phyloP scores from a whole-genome alignment of 768 basidiomycete genomes.

The Amanita phalloides region DNA sequence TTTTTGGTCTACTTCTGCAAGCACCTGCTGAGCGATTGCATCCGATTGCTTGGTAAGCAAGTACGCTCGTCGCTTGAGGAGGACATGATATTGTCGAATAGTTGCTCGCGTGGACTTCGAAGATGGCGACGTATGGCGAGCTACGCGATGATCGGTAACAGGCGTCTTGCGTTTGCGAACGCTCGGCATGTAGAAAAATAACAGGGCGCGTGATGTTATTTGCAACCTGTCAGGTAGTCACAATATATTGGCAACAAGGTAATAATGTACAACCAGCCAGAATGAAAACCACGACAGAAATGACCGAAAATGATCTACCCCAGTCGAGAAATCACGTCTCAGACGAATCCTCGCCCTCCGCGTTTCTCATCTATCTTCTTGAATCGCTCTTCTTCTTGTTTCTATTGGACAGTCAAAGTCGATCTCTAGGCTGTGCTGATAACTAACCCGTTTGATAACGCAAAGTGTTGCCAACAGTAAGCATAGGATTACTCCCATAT shows the following conservation, averaged over 20 bases:
- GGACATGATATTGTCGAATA: slow-evolving; percentile 74
- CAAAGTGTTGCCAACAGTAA: slow-evolving; percentile 76
- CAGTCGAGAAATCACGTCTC: slow-evolving; percentile 11
- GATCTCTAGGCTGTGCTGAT: not conserved
- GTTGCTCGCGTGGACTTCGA: slow-evolving; percentile 56
- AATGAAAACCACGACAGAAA: not conserved
- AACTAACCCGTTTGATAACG: slow-evolving; percentile 69
- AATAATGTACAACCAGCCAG: slow-evolving; percentile 1
- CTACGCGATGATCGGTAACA: slow-evolving; percentile 13
- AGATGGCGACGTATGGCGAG: slow-evolving; percentile 12
- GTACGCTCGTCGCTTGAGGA: slow-evolving; percentile 59
- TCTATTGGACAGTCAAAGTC: slow-evolving; percentile 27
- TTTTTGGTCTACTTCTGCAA: slow-evolving; percentile 46
- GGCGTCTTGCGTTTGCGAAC: slow-evolving; percentile 25
- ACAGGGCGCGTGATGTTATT: too few species aligned
- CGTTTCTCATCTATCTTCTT: slow-evolving; percentile 84
- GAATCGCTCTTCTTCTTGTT: slow-evolving; percentile 76
- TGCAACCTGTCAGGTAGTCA: too few species aligned
- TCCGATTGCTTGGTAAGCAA: slow-evolving; percentile 25
- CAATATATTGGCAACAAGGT: not conserved
- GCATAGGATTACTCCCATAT: slow-evolving; percentile 67
- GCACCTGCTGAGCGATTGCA: slow-evolving; percentile 18
- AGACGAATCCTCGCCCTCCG: slow-evolving; percentile 81
- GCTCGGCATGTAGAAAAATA: slow-evolving; percentile 21
- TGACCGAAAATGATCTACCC: not conserved